Conservation (phyloP, 2,329 filamentous ascomycete genomes). For the Nemania serpens region DNA sequence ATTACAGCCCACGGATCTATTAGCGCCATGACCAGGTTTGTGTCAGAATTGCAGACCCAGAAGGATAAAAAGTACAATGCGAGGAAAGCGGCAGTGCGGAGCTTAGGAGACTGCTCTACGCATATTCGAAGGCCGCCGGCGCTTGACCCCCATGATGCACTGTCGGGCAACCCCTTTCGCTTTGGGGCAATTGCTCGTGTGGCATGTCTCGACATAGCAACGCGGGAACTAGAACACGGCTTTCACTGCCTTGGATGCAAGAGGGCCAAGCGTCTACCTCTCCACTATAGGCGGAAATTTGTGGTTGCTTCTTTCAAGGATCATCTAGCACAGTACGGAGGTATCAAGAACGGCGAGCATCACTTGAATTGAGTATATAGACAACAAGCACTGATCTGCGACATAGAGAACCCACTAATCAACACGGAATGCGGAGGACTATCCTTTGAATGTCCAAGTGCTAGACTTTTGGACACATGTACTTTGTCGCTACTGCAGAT, state of each 20-base stretch:
- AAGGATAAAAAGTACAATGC: neutral
- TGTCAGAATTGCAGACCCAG: neutral
- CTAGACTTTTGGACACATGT: no score
- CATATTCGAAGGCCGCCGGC: neutral
- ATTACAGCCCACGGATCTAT: conserved; percentile 5
- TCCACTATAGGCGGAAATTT: neutral
- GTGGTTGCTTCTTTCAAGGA: neutral
- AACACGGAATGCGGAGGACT: neutral
- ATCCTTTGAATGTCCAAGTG: no score
- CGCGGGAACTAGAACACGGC: neutral
- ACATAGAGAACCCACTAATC: neutral
- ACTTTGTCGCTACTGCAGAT: no score
- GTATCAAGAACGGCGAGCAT: neutral
- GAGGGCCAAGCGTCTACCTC: neutral
- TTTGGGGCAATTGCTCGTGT: conserved; percentile 7
- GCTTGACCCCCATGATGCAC: no score
- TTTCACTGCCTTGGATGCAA: conserved; percentile 3
- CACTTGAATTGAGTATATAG: neutral
- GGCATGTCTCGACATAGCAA: neutral
- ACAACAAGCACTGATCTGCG: neutral
- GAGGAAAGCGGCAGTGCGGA: conserved; percentile 2
- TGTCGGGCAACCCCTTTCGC: neutral
- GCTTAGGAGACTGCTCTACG: neutral
- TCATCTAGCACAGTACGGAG: neutral
- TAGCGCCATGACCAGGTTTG: conserved; percentile 1